Percentiles rank a stretch among this genome's conserved stretches.
Evolutionary conservation across 768 basidiomycete species (phyloP).

Genomic region (Auriculariales sp.): DNA sequence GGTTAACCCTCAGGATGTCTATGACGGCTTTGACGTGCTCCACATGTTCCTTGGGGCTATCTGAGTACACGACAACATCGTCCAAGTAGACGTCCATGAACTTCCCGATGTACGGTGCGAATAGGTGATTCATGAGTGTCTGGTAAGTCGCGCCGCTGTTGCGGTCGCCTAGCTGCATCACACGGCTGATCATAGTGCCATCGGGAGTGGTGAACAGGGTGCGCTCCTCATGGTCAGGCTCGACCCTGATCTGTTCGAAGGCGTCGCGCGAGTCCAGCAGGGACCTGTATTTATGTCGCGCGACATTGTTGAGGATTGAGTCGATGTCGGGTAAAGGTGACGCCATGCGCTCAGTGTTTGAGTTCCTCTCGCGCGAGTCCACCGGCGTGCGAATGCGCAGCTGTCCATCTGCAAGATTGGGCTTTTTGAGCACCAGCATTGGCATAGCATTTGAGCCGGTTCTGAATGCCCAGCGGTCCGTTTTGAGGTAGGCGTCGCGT

Average conservation of each 20-base stretch:
- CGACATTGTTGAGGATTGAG: constrained; percentile 12
- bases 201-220: constrained; percentile 22
- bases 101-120: constrained; percentile 14
- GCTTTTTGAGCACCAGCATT: constrained; percentile 20
- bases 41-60: constrained; percentile 16
- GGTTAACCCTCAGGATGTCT: constrained; percentile 17
- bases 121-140: constrained; percentile 27
- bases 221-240: constrained; percentile 5
- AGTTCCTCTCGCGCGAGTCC: constrained; percentile 17
- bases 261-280: constrained; percentile 17
- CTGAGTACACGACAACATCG: constrained; percentile 21
- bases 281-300: constrained; percentile 9
- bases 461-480: constrained; percentile 17
- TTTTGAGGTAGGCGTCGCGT: constrained; percentile 14
- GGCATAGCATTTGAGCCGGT: constrained; percentile 17
- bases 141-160: constrained; percentile 27
- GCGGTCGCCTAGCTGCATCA: constrained; percentile 21
- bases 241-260: constrained; percentile 18
- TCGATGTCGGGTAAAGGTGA: constrained; percentile 17
- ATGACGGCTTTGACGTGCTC: constrained; percentile 19
- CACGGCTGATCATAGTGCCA: constrained; percentile 28
- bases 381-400: constrained; percentile 11
- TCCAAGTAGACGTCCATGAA: constrained; percentile 23
- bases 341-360: constrained; percentile 15
- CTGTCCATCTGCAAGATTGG: constrained; percentile 7